Base-by-base conservation (phyloP, 2,329 filamentous ascomycete genomes). In the Botryotinia globosa region DNA sequence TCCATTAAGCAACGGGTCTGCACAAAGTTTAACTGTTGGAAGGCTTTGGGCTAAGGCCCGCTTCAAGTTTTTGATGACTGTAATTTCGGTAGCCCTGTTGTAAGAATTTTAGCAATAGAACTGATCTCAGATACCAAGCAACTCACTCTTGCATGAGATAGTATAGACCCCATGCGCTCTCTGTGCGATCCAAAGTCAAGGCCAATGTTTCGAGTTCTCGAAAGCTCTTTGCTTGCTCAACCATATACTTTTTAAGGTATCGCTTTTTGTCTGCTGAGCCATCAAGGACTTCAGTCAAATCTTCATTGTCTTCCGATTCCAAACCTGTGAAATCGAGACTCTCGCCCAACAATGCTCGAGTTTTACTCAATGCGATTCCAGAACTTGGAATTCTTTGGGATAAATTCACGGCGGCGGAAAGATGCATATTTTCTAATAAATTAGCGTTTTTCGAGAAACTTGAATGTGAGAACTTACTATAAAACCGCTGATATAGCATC, bases 401-500 rank as follows among this genome's bases (percentile, higher is more conserved):
- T 58, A 91, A 82, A 75, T 84, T 83, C 66, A 86, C 83, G 69
- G 89, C 88, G 66, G 88, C 88, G 45, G 83, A 82, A 63, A 91
- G 82, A 73, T 84, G 77, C 72, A 78, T 74, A 42, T 81, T 82
- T 71, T 86, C 86, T 77, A 73, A 34, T 48, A 51, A 61, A 51
- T 78, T 75, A 77, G 72, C 70, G 64, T 51, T n/a, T 56, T 29
- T 45, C 37, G 64, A 65, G 18, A 56, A 64, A 34, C 56, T 29
- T 59, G 25, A 37, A 34, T 22, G 66, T 65, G 37, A 64, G 58
- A n/a, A 87, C 93, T 85, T 88, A 97, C 94, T 87, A 64, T 97
- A 86, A 79, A 98, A 94, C 74, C 91, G 90, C 79, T 92, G 92
- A 83, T 97, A 93, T n/a, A 94, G 87, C 77, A 89, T 87, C 44